Conservation (phyloP, 257 asterid genomes). For the Solanum medicagineum region DNA sequence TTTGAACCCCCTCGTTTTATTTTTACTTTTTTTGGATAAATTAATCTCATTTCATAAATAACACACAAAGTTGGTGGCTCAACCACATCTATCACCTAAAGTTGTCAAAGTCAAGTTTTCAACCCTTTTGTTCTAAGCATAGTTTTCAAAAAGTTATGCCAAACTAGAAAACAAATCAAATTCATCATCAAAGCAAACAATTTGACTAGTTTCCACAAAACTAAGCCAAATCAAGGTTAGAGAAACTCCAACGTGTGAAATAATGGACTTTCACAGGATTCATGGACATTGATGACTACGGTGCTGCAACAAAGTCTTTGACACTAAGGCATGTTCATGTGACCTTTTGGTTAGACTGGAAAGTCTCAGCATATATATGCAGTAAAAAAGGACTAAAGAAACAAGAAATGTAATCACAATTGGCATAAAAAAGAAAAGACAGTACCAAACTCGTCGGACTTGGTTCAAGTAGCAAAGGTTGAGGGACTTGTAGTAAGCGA, state of each 20-base stretch:
- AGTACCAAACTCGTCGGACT: not conserved
- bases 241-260: not conserved
- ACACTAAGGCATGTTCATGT: not conserved
- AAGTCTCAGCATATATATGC: not conserved
- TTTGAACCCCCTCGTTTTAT: not conserved
- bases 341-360: not conserved
- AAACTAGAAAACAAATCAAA: not conserved
- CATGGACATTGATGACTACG: conserved; percentile 1
- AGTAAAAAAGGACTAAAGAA: not conserved
- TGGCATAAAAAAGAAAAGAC: not conserved
- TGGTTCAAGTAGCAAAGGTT: not conserved
- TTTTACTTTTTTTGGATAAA: not conserved
- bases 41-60: not conserved
- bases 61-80: not conserved
- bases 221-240: not conserved
- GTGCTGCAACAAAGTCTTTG: not conserved
- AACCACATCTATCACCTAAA: not conserved
- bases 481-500: not conserved
- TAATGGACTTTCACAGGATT: not conserved
- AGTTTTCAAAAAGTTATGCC: not conserved
- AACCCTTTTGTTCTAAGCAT: not conserved
- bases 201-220: not conserved
- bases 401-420: not conserved
- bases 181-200: not conserved
- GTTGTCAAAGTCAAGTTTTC: not conserved